Conservation (phyloP, 2,329 filamentous ascomycete genomes). For the Aspergillus sergii region DNA sequence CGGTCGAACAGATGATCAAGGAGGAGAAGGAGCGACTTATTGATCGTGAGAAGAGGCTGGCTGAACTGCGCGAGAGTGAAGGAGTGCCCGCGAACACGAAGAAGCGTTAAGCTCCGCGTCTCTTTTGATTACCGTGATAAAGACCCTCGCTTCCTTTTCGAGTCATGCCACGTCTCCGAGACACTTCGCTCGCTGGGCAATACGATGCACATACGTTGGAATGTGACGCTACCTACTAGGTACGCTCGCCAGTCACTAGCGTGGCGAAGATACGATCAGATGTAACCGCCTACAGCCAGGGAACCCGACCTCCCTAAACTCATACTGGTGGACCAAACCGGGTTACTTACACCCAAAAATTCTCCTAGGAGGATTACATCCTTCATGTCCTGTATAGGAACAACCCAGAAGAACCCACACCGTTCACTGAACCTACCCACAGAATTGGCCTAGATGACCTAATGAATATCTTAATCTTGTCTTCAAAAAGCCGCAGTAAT, state of each 20-base stretch:
- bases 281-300: background rate
- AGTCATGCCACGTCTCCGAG: background rate
- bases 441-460: background rate
- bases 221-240: background rate
- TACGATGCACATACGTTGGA: background rate
- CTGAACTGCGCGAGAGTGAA: conserved; percentile 52
- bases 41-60: conserved; percentile 63
- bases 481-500: background rate
- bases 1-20: conserved; percentile 63
- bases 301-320: background rate
- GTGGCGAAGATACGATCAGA: background rate
- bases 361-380: background rate
- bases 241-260: background rate
- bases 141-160: background rate
- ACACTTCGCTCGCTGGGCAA: background rate
- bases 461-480: background rate
- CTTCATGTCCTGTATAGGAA: background rate
- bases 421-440: background rate
- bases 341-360: background rate
- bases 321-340: background rate
- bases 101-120: conserved; percentile 37
- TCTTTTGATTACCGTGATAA: background rate
- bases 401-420: background rate
- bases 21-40: conserved; percentile 65
- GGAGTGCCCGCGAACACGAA: conserved; percentile 43